Evolutionary conservation across 352 stramenopile genomes (phyloP), one percentile per base, ranked within the genome.

Genomic region (Phytophthora citrophthora): DNA sequence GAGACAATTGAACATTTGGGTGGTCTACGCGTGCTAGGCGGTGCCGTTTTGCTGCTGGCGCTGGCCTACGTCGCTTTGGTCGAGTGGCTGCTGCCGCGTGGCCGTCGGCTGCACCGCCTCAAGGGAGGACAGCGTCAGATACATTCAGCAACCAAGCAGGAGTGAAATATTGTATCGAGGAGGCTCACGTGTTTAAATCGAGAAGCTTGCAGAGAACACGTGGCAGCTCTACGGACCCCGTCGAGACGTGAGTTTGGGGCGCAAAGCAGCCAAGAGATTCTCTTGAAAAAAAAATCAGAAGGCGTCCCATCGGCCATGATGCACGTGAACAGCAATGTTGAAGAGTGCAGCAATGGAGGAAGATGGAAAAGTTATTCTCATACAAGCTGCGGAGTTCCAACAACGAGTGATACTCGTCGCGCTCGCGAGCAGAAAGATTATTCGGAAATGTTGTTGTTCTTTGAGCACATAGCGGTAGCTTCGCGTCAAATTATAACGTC

Each of bases 1-100:
- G 78, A 86, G 48, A 88, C 76, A 13, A 26, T 86, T 16, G 76
- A 72, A 13, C 74, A 81, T 44, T 51, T 86, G 27, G 76, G 78
- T 39, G 76, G 78, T 4, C 16, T 66, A 3, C 38, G 43, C 7
- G 56, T 41, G 13, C 15, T 88, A 2, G 39, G 59, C 0, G 68
- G 70, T 5, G 57, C 38, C 11, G 74, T 88, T 54, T 23, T 86
- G 41, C 27, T 76, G 51, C 64, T 86, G 29, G 26, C 65, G 15
- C 39, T 68, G 11, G 65, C 51, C 50, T 88, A 88, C 47, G 23
- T 85, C 16, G 49, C 62, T 18, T 74, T 88, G 27, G 74, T 83
- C 26, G 74, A 84, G 46, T 83, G 75, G 65, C 51, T 79, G 8
- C 54, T 86, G 16, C 79, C 76, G 38, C 68, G 74, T 23, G 57